Percentiles rank a stretch among this genome's conserved stretches.
Conservation (phyloP, 441 rosid species). For the Capsella rubella region DNA sequence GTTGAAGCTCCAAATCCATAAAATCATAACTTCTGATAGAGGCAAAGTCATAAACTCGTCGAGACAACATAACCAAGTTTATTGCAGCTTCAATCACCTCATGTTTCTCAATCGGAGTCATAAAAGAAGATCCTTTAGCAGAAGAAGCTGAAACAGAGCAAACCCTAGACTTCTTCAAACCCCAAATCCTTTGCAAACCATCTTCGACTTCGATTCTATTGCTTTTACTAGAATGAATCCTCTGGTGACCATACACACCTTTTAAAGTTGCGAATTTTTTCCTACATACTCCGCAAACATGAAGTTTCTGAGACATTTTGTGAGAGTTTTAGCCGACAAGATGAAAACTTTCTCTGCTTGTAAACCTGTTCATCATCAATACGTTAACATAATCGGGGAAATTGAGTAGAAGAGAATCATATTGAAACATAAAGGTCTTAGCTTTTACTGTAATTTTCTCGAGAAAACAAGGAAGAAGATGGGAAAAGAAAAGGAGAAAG, state of each 20-base stretch:
- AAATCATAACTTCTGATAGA: not conserved
- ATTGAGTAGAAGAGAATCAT: not conserved
- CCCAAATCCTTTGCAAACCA: not conserved
- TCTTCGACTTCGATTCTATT: not conserved
- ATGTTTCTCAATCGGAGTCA: conserved; percentile 50
- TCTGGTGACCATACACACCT: conserved; percentile 9
- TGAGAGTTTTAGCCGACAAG: not conserved
- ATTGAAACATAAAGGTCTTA: not conserved
- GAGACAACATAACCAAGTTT: conserved; percentile 66
- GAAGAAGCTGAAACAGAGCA: conserved; percentile 16
- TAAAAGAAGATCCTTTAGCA: conserved; percentile 36
- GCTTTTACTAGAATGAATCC: conserved; percentile 6
- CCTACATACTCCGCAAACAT: not conserved
- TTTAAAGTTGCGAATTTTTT: not conserved
- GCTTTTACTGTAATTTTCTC: not conserved
- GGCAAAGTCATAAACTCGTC: conserved; percentile 43
- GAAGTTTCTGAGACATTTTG: conserved; percentile 12
- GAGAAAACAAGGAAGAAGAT: not conserved
- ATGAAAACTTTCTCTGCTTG: not conserved
- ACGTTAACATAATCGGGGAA: not conserved
- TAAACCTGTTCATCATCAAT: conserved; percentile 3
- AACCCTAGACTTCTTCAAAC: not conserved
- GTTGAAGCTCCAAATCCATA: conserved; percentile 10
- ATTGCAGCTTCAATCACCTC: conserved; percentile 56
- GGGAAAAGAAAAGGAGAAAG: not conserved